phyloP scores from a whole-genome alignment of 306 rosid species.

The Fagus sylvatica region DNA sequence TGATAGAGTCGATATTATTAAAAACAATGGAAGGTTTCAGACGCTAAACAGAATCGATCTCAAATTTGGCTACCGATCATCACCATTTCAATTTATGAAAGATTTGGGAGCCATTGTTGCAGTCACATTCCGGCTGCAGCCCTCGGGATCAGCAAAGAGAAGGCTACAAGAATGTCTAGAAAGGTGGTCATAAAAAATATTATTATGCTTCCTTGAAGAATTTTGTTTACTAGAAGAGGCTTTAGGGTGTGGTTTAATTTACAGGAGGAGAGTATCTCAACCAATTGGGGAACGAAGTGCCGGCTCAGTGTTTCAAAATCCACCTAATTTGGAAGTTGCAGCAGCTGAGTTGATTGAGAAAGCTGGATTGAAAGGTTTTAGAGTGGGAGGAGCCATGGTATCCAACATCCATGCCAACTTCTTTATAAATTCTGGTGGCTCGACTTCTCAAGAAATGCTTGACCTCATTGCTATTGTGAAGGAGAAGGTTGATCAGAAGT shows the following conservation, averaged over 20 bases:
- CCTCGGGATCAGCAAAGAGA: slow-evolving; percentile 13
- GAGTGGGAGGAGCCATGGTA: slow-evolving; percentile 36
- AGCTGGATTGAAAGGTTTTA: slow-evolving; percentile 33
- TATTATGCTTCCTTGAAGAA: not conserved
- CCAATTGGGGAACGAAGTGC: slow-evolving; percentile 29
- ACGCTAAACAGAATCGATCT: slow-evolving; percentile 19
- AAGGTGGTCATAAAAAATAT: slow-evolving; percentile 7
- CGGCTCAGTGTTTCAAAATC: slow-evolving; percentile 37
- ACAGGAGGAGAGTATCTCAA: slow-evolving; percentile 32
- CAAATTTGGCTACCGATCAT: slow-evolving; percentile 26
- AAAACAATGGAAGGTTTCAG: slow-evolving; percentile 21
- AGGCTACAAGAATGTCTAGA: slow-evolving; percentile 19
- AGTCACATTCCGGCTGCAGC: slow-evolving; percentile 26
- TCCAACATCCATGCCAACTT: slow-evolving; percentile 33
- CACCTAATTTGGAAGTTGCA: slow-evolving; percentile 20
- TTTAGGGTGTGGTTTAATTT: slow-evolving; percentile 6
- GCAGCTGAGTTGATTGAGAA: slow-evolving; percentile 29
- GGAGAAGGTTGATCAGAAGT: slow-evolving; percentile 32
- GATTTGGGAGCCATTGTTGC: slow-evolving; percentile 35
- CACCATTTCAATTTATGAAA: slow-evolving; percentile 34
- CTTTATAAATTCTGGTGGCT: slow-evolving; percentile 26
- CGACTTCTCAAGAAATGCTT: slow-evolving; percentile 44
- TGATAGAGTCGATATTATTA: slow-evolving; percentile 21
- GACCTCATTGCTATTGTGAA: slow-evolving; percentile 26
- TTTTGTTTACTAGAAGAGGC: not conserved